phyloP scores from a whole-genome alignment of 768 basidiomycete species.

The Heimioporus sp. region DNA sequence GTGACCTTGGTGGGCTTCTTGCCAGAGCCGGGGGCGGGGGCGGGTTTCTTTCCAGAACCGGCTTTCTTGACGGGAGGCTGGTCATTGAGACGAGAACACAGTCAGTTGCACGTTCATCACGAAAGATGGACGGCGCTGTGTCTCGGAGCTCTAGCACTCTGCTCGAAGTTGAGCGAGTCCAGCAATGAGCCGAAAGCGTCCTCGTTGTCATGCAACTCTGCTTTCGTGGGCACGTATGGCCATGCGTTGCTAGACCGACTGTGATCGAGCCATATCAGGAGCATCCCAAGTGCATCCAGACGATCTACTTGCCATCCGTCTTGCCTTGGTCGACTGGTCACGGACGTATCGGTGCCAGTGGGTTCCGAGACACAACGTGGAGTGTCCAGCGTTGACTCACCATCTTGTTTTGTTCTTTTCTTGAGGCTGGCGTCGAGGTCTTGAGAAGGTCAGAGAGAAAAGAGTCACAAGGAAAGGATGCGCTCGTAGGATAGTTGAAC shows the following conservation, averaged over 20 bases:
- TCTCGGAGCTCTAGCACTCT: constrained; percentile 55
- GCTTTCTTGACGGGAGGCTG: constrained; percentile 72
- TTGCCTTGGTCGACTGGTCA: constrained; percentile 23
- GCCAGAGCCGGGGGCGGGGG: constrained; percentile 79
- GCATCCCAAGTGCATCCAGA: constrained; percentile 34
- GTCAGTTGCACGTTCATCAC: constrained; percentile 33
- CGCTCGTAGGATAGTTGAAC: neutral
- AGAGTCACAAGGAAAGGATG: neutral
- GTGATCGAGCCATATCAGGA: constrained; percentile 18
- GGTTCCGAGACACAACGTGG: constrained; percentile 31
- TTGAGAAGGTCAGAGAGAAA: constrained; percentile 10
- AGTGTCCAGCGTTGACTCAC: constrained; percentile 41
- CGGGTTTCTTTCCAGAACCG: constrained; percentile 80
- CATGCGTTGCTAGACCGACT: constrained; percentile 25
- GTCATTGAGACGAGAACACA: constrained; percentile 83
- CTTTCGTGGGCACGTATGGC: constrained; percentile 19
- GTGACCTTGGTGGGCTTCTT: constrained; percentile 70
- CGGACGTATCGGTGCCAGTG: constrained; percentile 40
- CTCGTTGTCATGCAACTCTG: constrained; percentile 40
- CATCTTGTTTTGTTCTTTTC: constrained; percentile 45
- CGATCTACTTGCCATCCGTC: constrained; percentile 53
- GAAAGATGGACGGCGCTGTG: constrained; percentile 28
- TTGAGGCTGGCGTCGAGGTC: constrained; percentile 36
- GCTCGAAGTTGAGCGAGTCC: constrained; percentile 34
- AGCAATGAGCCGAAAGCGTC: constrained; percentile 40